phyloP scores from a whole-genome alignment of 257 asterid species.

The Scutellaria galericulata region DNA sequence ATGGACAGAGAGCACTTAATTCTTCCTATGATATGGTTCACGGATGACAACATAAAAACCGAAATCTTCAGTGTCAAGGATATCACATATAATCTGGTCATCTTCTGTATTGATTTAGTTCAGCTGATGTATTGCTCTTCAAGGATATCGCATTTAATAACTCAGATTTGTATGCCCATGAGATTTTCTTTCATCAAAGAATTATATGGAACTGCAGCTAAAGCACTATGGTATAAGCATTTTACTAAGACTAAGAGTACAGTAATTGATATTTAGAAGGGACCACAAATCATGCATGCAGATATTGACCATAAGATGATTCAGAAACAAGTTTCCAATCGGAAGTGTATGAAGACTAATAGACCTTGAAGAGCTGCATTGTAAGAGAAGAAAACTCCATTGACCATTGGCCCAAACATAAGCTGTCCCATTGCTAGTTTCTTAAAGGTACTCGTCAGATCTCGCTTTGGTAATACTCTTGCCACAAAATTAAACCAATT shows the following conservation, averaged over 20 bases:
- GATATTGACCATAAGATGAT: conserved; percentile 1
- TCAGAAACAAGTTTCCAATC: conserved; percentile 12
- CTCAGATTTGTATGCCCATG: background rate
- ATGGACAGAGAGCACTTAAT: background rate
- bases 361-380: conserved; percentile 90
- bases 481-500: conserved; percentile 76
- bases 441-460: conserved; percentile 68
- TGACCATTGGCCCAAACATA: conserved; percentile 59
- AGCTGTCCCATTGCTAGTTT: conserved; percentile 79
- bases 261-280: background rate
- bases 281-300: background rate
- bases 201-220: conserved; percentile 10
- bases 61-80: background rate
- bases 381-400: conserved; percentile 68
- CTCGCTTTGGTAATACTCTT: conserved; percentile 66
- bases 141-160: conserved; percentile 6
- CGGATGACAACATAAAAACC: background rate
- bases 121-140: background rate
- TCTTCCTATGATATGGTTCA: background rate
- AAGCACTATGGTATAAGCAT: background rate
- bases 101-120: background rate
- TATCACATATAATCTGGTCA: background rate
- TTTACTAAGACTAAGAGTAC: conserved; percentile 16
- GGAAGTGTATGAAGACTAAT: conserved; percentile 8
- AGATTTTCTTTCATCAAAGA: background rate